Base-by-base conservation (phyloP, 2,329 filamentous ascomycete species). In the Xylaria sp. region DNA sequence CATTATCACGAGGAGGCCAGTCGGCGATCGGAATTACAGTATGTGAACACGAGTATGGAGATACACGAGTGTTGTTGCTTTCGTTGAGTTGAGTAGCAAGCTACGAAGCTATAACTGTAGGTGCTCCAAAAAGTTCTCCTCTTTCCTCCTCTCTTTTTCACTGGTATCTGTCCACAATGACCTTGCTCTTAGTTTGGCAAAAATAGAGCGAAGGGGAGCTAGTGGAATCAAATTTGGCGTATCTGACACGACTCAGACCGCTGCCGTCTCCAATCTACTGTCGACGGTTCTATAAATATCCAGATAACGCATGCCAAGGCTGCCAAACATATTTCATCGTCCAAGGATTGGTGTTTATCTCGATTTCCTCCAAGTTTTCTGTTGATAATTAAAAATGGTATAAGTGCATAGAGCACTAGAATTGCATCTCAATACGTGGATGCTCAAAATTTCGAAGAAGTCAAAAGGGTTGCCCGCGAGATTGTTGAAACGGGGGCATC, bases 401-500 rank as follows among this genome's bases (percentile, higher is more conserved):
- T 53, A 56, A 55, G 37, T 59, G 46, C 28, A 31, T 17, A 21
- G 21, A 12, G 49, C 60, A 54, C 45, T 14, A 28, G 56, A 42
- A 33, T 49, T 11, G 43, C 33, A 59, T 61, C 54, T 58, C 21
- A 33, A 47, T 45, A 28, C n/a, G 28, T 57, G 47, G 60, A 54
- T 60, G 58, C 52, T 17, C 50, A 56, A 56, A 11, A 43, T 38
- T 15, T 21, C 17, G 51, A 15, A 28, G 37, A 59, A 47, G 21
- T 57, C 12, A 53, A 61, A 40, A 51, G 8, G 31, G 58, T 31
- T 31, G 61, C 60, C 64, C 61, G 60, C 57, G 51, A 50, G 58
- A 52, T 56, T 67, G 71, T 70, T 71, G 67, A 71, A 72, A 65
- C 64, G 57, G 66, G 61, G 33, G 58, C 56, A 45, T 61, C 47